Percentiles rank a stretch among this genome's conserved stretches.
Conservation (phyloP, 352 stramenopile species). For the Elongisporangium undulatum region DNA sequence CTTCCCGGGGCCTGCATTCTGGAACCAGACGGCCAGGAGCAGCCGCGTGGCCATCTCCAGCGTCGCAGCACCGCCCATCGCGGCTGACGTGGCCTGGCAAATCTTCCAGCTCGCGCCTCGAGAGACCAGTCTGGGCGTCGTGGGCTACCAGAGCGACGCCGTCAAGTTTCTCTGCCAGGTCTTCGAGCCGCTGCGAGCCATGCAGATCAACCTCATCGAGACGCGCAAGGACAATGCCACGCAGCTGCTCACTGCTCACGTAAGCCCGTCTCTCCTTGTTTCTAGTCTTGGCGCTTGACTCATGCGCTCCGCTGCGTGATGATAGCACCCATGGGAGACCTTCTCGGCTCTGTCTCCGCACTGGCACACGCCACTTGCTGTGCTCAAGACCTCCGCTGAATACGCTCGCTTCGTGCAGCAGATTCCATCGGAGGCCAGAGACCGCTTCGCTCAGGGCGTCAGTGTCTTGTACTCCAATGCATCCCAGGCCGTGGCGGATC, state of each 20-base stretch:
- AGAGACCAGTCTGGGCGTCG: slow-evolving; percentile 60
- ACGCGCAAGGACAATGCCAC: background rate
- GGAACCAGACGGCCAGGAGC: slow-evolving; percentile 10
- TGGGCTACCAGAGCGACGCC: slow-evolving; percentile 46
- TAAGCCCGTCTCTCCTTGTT: slow-evolving; percentile 14
- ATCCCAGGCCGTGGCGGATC: slow-evolving; percentile 33
- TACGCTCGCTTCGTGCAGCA: slow-evolving; percentile 36
- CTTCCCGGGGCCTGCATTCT: slow-evolving; percentile 77
- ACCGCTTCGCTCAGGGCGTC: slow-evolving; percentile 44
- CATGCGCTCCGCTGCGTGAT: slow-evolving; percentile 1
- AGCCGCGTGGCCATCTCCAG: slow-evolving; percentile 35
- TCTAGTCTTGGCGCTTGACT: background rate
- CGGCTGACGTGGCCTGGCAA: slow-evolving; percentile 73
- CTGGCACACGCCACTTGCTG: slow-evolving; percentile 43
- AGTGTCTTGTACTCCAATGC: slow-evolving; percentile 17
- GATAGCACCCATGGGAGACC: slow-evolving; percentile 83
- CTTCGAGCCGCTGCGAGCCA: slow-evolving; percentile 50
- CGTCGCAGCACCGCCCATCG: slow-evolving; percentile 66
- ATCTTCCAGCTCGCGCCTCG: slow-evolving; percentile 81
- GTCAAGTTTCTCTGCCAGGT: slow-evolving; percentile 71
- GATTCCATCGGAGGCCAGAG: slow-evolving; percentile 43
- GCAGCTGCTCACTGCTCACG: slow-evolving; percentile 34
- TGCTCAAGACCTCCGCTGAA: slow-evolving; percentile 39
- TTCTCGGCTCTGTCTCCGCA: slow-evolving; percentile 69
- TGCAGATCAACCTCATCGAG: slow-evolving; percentile 20